phyloP scores from a whole-genome alignment of 352 stramenopile species.

The Globisporangium sylvaticum region DNA sequence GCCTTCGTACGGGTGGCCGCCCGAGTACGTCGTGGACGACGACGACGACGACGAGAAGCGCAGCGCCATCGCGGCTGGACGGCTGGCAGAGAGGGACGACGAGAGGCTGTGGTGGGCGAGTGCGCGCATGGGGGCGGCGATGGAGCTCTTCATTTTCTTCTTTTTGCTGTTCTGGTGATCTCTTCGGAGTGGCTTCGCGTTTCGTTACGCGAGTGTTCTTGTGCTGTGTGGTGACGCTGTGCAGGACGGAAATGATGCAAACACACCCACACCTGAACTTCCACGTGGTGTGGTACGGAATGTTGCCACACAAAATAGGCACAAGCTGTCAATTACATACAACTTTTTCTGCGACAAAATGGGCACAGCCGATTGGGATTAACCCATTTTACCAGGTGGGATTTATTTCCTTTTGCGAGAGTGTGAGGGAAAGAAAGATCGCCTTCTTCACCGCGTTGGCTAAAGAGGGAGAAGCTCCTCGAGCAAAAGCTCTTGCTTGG shows the following conservation, averaged over 20 bases:
- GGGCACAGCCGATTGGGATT: too few species aligned
- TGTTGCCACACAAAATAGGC: background rate
- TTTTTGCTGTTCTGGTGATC: background rate
- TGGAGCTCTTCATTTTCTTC: conserved; percentile 1
- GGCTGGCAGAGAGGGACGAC: background rate
- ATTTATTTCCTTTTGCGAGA: too few species aligned
- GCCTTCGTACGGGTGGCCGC: conserved; percentile 83
- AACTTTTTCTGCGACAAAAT: too few species aligned
- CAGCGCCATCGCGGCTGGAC: background rate
- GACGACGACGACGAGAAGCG: conserved; percentile 2
- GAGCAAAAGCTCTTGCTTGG: too few species aligned
- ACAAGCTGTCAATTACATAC: too few species aligned
- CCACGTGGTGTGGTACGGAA: background rate
- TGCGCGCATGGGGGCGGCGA: background rate
- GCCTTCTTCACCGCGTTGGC: too few species aligned
- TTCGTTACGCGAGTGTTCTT: background rate
- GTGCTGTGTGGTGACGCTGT: background rate
- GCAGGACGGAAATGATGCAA: too few species aligned
- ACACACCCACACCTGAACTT: background rate
- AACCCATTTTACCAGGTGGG: too few species aligned
- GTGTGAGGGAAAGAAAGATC: too few species aligned
- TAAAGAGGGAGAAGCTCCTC: too few species aligned
- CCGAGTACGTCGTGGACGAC: conserved; percentile 81
- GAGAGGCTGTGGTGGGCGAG: background rate
- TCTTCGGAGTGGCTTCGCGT: background rate